Percentiles rank a stretch among this genome's conserved stretches.
These are phyloP conservation scores for Penicillium nucicola DNA, from an alignment of 495 filamentous ascomycete species.

Conservation along the genomic window DNA sequence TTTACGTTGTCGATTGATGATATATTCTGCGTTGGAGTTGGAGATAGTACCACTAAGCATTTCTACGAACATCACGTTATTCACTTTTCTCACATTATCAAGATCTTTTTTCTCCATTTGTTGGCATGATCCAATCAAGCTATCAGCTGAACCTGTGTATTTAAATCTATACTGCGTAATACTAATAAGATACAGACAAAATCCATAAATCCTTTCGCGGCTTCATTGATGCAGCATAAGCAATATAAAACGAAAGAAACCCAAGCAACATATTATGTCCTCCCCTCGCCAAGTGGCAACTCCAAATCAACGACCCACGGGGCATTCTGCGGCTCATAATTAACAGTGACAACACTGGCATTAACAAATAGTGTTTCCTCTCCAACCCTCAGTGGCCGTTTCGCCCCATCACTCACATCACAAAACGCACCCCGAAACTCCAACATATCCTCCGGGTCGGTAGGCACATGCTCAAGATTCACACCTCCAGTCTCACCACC, in stretches of 20 bases:
- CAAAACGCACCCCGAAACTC: conserved; percentile 39
- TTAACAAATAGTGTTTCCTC: conserved; percentile 71
- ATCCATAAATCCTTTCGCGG: too few species aligned
- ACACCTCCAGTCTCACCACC: conserved; percentile 11
- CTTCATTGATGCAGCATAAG: too few species aligned
- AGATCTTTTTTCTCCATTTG: too few species aligned
- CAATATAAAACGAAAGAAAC: background rate
- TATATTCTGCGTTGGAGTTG: too few species aligned
- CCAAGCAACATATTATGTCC: background rate
- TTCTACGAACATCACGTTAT: too few species aligned
- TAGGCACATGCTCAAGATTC: conserved; percentile 22
- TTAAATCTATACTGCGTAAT: too few species aligned
- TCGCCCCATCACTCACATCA: conserved; percentile 35
- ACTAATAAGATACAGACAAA: too few species aligned
- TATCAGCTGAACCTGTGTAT: too few species aligned
- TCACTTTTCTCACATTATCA: too few species aligned
- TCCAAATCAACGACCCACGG: conserved; percentile 67
- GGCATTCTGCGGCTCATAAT: conserved; percentile 50
- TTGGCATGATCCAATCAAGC: too few species aligned
- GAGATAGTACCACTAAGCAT: too few species aligned
- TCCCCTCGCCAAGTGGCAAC: conserved; percentile 28
- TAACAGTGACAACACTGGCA: conserved; percentile 56
- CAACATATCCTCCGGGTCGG: conserved; percentile 40
- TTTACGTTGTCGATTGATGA: too few species aligned
- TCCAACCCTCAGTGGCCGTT: conserved; percentile 39